Evolutionary conservation across 306 rosid species (phyloP).

Genomic region (Bauhinia variegata): DNA sequence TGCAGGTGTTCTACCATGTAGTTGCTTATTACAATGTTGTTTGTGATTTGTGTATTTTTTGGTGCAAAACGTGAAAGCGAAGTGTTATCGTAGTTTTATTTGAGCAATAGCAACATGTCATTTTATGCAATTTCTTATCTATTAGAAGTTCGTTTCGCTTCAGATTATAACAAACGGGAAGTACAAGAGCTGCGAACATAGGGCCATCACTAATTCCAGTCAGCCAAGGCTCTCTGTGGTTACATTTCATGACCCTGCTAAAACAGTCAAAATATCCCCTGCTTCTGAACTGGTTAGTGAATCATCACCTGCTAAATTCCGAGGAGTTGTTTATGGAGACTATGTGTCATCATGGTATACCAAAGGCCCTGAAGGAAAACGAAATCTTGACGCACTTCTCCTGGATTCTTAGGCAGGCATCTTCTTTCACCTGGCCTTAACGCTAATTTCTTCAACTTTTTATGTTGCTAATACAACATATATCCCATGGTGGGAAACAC

Average conservation of each 20-base stretch:
- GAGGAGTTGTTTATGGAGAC: conserved; percentile 77
- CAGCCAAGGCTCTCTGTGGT: conserved; percentile 80
- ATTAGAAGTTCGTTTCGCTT: conserved; percentile 20
- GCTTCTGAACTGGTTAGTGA: conserved; percentile 60
- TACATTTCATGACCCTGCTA: conserved; percentile 90
- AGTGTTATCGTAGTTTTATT: conserved; percentile 15
- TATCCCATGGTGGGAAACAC: too few relatives aligned
- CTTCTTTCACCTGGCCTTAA: conserved; percentile 12
- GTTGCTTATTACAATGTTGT: conserved; percentile 18
- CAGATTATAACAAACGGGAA: conserved; percentile 88
- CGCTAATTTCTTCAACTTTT: conserved; percentile 9
- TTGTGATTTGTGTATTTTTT: conserved; percentile 21
- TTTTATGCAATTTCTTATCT: conserved; percentile 15
- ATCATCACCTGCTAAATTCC: conserved; percentile 59
- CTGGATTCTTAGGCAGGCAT: conserved; percentile 41
- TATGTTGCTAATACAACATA: not conserved
- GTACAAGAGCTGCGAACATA: conserved; percentile 74
- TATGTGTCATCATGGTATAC: conserved; percentile 76
- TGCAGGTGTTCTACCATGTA: conserved; percentile 6
- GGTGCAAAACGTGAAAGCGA: not conserved
- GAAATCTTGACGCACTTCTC: conserved; percentile 71
- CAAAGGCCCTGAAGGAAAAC: conserved; percentile 83
- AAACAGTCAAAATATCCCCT: conserved; percentile 64
- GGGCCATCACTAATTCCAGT: conserved; percentile 71
- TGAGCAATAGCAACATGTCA: not conserved